Conservation (phyloP, 2,329 filamentous ascomycete genomes). For the Stachybotrys echinatus region DNA sequence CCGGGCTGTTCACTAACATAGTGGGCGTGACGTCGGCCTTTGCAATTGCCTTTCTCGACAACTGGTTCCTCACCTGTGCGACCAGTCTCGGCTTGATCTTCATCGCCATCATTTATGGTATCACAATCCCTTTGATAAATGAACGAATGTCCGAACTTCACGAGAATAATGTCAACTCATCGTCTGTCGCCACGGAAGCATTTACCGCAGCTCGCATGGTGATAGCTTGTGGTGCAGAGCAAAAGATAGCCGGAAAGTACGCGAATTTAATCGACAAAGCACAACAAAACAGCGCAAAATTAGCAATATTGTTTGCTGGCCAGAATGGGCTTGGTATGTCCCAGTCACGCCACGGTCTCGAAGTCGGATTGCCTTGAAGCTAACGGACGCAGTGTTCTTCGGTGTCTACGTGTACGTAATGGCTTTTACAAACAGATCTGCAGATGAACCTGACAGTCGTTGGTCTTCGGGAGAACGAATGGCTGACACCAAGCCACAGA, state of each 20-base stretch:
- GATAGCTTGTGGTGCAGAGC: conserved; percentile 34
- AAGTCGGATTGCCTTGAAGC: background rate
- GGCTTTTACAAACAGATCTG: background rate
- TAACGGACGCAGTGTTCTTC: conserved; percentile 5
- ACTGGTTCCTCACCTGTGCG: conserved; percentile 46
- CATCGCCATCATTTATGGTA: conserved; percentile 23
- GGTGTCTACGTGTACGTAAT: conserved; percentile 1
- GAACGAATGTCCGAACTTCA: conserved; percentile 25
- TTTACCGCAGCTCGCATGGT: conserved; percentile 37
- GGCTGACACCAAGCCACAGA: too few species aligned
- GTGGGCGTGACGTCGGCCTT: conserved; percentile 37
- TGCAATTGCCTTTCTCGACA: conserved; percentile 45
- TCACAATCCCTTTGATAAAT: conserved; percentile 25
- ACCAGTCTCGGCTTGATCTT: conserved; percentile 40
- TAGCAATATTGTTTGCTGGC: conserved; percentile 13
- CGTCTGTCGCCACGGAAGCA: conserved; percentile 32
- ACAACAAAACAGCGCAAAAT: conserved; percentile 18
- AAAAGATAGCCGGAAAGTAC: conserved; percentile 28
- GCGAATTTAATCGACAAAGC: conserved; percentile 27
- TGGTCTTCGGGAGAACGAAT: too few species aligned
- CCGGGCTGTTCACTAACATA: conserved; percentile 32
- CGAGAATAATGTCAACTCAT: conserved; percentile 28
- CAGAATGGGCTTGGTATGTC: conserved; percentile 19
- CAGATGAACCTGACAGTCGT: too few species aligned
- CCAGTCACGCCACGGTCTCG: background rate